phyloP scores from a whole-genome alignment of 768 basidiomycete genomes.

The Serendipita sp. region DNA sequence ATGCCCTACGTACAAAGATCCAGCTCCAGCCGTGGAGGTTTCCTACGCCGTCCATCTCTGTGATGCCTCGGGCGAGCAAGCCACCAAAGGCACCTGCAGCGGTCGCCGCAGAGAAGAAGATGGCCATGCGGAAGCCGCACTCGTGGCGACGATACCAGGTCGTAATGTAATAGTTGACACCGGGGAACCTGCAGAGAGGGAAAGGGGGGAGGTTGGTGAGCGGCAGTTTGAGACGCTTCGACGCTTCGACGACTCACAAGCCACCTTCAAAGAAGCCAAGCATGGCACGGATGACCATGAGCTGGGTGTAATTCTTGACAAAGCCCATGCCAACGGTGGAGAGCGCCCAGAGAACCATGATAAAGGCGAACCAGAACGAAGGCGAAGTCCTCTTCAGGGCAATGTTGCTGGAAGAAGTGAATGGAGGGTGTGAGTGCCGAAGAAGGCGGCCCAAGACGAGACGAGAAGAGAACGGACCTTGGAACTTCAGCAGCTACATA shows the following conservation, averaged over 20 bases:
- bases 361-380: neutral
- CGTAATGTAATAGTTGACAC: slow-evolving; percentile 1
- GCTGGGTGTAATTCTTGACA: slow-evolving; percentile 1
- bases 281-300: neutral
- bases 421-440: too few species aligned
- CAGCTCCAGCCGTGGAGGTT: slow-evolving; percentile 47
- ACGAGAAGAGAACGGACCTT: too few species aligned
- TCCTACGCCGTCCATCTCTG: slow-evolving; percentile 38
- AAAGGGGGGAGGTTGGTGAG: neutral
- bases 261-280: slow-evolving; percentile 4
- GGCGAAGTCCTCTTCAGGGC: neutral
- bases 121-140: slow-evolving; percentile 11
- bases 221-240: too few species aligned
- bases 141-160: slow-evolving; percentile 7
- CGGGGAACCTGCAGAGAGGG: neutral
- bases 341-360: slow-evolving; percentile 7
- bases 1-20: slow-evolving; percentile 38
- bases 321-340: neutral
- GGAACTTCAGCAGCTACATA: neutral
- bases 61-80: slow-evolving; percentile 43
- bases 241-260: neutral
- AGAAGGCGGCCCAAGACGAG: too few species aligned
- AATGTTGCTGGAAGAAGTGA: neutral
- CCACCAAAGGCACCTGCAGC: slow-evolving; percentile 72
- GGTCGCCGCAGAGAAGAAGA: slow-evolving; percentile 68